Conservation (phyloP, 495 filamentous ascomycete genomes). For the Podospora didyma region DNA sequence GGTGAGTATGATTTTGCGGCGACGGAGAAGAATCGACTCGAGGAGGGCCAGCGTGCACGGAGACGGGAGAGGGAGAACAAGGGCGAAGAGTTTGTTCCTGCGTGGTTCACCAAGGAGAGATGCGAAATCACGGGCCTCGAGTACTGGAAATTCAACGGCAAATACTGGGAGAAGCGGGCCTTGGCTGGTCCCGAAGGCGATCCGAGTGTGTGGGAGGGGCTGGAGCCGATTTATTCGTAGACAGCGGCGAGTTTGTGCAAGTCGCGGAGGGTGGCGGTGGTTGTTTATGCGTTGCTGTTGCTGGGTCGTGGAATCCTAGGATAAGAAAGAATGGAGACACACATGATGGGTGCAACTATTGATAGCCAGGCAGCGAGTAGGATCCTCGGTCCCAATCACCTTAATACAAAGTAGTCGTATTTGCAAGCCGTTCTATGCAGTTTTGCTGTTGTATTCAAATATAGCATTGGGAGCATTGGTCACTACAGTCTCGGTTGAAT, state of each 20-base stretch:
- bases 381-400: no score
- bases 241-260: no score
- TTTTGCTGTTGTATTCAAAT: no score
- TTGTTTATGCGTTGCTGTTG: no score
- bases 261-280: no score
- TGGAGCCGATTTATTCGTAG: slow-evolving; percentile 44
- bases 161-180: slow-evolving; percentile 77
- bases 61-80: slow-evolving; percentile 65
- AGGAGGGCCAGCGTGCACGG: slow-evolving; percentile 85
- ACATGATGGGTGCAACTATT: no score
- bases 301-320: no score
- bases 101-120: slow-evolving; percentile 74
- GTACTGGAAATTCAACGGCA: slow-evolving; percentile 82
- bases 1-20: slow-evolving; percentile 92
- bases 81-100: slow-evolving; percentile 77
- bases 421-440: no score
- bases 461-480: no score
- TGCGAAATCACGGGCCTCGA: slow-evolving; percentile 82
- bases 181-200: slow-evolving; percentile 47
- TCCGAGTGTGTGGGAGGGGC: slow-evolving; percentile 39
- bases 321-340: no score
- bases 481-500: no score
- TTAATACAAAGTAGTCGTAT: no score
- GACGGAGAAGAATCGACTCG: slow-evolving; percentile 87
- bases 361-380: background rate